phyloP scores from a whole-genome alignment of 805 yeast genomes.

The Grigorovia transvaalensis region DNA sequence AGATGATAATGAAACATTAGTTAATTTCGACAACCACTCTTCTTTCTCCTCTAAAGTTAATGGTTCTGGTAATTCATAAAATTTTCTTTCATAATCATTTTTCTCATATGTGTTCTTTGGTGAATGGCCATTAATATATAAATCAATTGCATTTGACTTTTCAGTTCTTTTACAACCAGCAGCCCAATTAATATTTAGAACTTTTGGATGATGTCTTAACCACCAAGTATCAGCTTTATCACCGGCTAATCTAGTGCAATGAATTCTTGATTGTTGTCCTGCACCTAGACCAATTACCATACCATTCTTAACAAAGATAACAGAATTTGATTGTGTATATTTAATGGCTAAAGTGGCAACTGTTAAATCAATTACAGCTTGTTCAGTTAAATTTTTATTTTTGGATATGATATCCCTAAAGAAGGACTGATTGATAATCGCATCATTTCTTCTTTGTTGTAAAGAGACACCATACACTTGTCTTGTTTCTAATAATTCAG shows the following conservation, averaged over 20 bases:
- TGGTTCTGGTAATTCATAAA: constrained; percentile 73
- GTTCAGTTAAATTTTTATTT: constrained; percentile 80
- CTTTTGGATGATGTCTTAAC: constrained; percentile 97
- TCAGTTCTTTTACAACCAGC: constrained; percentile 98
- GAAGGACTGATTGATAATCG: constrained; percentile 79
- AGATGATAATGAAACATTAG: constrained; percentile 82
- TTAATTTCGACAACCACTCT: constrained; percentile 76
- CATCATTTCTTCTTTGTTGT: constrained; percentile 97
- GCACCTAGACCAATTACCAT: constrained; percentile 99
- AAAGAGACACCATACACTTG: constrained; percentile 92
- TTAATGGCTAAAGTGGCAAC: constrained; percentile 96
- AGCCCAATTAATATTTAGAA: constrained; percentile 90
- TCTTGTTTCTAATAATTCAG: constrained; percentile 75
- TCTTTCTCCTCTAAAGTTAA: constrained; percentile 71
- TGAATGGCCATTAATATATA: constrained; percentile 82
- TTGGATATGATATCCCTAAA: constrained; percentile 86
- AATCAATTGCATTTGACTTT: constrained; percentile 94
- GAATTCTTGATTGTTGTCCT: constrained; percentile 98
- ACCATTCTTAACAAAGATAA: constrained; percentile 96
- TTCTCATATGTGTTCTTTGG: constrained; percentile 90
- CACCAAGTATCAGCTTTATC: constrained; percentile 99
- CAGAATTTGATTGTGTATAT: constrained; percentile 97
- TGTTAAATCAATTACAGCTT: constrained; percentile 85
- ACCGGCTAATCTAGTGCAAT: constrained; percentile 98
- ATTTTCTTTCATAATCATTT: constrained; percentile 83